phyloP scores from a whole-genome alignment of 305 asterid genomes.

The Fraxinus dipetala region DNA sequence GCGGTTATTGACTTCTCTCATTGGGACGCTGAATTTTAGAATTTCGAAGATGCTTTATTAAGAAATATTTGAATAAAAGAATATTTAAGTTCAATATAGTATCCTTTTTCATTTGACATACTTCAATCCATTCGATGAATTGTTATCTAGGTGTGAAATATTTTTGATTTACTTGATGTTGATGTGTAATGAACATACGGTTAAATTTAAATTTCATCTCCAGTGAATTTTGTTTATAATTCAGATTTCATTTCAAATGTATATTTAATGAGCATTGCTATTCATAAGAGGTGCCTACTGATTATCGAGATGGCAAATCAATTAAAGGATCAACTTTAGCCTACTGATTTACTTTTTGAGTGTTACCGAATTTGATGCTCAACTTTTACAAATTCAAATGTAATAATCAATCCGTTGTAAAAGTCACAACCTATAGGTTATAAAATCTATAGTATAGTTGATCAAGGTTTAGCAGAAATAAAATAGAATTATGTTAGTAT shows the following conservation, averaged over 20 bases:
- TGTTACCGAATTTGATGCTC: not conserved
- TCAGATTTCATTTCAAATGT: not conserved
- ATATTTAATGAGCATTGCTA: too few relatives aligned
- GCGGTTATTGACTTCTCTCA: not conserved
- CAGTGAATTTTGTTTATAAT: not conserved
- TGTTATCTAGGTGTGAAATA: not conserved
- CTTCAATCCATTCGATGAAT: not conserved
- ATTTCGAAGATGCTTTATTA: not conserved
- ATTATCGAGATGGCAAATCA: too few relatives aligned
- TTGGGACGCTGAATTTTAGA: not conserved
- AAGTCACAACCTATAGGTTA: not conserved
- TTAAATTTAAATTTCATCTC: too few relatives aligned
- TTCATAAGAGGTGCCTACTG: not conserved
- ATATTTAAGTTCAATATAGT: not conserved
- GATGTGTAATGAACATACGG: too few relatives aligned
- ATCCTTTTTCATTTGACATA: not conserved
- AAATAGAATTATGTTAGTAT: too few relatives aligned
- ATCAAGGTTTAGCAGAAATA: too few relatives aligned
- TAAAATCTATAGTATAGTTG: not conserved
- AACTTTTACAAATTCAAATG: not conserved
- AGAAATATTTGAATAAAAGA: not conserved
- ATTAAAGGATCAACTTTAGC: too few relatives aligned
- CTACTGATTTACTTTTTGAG: not conserved
- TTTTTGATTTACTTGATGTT: too few relatives aligned
- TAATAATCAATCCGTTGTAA: not conserved